Conservation (phyloP, 768 basidiomycete genomes). For the Boletales sp. region DNA sequence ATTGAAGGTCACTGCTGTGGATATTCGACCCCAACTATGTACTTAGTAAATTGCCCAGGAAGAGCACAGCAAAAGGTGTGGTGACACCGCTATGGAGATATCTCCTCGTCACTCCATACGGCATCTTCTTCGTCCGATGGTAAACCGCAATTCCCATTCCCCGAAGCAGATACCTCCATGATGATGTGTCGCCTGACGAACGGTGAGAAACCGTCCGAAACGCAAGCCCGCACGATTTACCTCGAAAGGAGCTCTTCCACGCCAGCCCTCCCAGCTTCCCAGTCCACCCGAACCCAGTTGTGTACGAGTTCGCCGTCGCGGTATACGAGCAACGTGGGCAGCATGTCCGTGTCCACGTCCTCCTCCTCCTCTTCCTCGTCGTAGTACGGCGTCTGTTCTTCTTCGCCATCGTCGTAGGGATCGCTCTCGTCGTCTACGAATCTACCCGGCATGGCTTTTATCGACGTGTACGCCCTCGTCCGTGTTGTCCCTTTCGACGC, state of each 20-base stretch:
- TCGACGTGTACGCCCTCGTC: conserved; percentile 7
- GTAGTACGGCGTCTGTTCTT: conserved; percentile 27
- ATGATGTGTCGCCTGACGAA: conserved; percentile 26
- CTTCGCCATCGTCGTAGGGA: conserved; percentile 38
- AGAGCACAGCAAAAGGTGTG: too few species aligned
- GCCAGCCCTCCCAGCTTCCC: conserved; percentile 71
- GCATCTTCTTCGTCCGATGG: conserved; percentile 51
- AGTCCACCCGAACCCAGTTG: conserved; percentile 86
- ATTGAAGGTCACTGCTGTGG: too few species aligned
- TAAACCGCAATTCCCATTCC: conserved; percentile 44
- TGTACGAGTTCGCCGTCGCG: conserved; percentile 79
- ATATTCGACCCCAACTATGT: too few species aligned
- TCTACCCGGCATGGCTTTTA: conserved; percentile 21
- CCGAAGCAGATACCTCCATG: conserved; percentile 8
- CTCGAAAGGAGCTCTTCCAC: conserved; percentile 64
- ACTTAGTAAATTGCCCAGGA: too few species aligned
- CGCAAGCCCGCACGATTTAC: conserved; percentile 30
- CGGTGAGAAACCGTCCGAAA: neutral
- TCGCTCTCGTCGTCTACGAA: conserved; percentile 40
- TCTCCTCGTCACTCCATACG: conserved; percentile 51
- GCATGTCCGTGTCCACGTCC: conserved; percentile 71
- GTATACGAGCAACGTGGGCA: conserved; percentile 77
- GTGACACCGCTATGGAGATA: conserved; percentile 7
- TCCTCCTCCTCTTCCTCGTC: conserved; percentile 47
- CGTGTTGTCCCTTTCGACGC: conserved; percentile 37